A percentile compares a stretch with the other conserved stretches of the same genome.
Conservation (phyloP, 1,284 basidiomycete species). For the Mycosarcoma maydis region DNA sequence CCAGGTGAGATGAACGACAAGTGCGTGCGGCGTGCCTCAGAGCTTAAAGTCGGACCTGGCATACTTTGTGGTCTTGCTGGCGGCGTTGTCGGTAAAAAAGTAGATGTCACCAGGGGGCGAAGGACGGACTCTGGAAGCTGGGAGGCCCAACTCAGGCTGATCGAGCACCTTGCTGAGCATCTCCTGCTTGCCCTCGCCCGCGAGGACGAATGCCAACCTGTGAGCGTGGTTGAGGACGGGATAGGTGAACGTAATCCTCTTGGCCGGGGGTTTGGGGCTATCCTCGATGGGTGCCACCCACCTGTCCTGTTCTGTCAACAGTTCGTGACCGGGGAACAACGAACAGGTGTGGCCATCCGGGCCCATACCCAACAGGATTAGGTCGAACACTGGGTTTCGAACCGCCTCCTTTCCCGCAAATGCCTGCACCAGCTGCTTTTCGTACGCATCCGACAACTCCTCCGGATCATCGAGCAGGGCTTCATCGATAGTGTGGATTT, state of each 20-base stretch:
- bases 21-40: not conserved
- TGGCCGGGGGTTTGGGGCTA: slow-evolving; percentile 91
- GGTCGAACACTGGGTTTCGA: slow-evolving; percentile 65
- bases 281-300: slow-evolving; percentile 96
- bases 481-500: slow-evolving; percentile 87
- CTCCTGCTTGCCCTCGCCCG: slow-evolving; percentile 85
- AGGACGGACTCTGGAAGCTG: slow-evolving; percentile 83
- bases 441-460: slow-evolving; percentile 90
- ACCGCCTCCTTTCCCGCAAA: slow-evolving; percentile 71
- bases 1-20: too few relatives aligned
- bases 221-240: slow-evolving; percentile 71
- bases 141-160: slow-evolving; percentile 80
- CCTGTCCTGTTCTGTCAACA: slow-evolving; percentile 83
- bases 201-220: slow-evolving; percentile 85
- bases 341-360: slow-evolving; percentile 93
- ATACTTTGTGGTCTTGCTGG: slow-evolving; percentile 54
- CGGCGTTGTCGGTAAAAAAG: slow-evolving; percentile 63
- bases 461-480: slow-evolving; percentile 75
- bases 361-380: slow-evolving; percentile 67
- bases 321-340: slow-evolving; percentile 89
- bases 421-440: slow-evolving; percentile 85
- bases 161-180: slow-evolving; percentile 81
- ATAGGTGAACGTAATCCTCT: slow-evolving; percentile 73
- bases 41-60: slow-evolving; percentile 53
- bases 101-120: slow-evolving; percentile 75